These are phyloP conservation scores for Blastosporella zonata DNA, from an alignment of 1,284 basidiomycete genomes.

Conservation along the genomic window DNA sequence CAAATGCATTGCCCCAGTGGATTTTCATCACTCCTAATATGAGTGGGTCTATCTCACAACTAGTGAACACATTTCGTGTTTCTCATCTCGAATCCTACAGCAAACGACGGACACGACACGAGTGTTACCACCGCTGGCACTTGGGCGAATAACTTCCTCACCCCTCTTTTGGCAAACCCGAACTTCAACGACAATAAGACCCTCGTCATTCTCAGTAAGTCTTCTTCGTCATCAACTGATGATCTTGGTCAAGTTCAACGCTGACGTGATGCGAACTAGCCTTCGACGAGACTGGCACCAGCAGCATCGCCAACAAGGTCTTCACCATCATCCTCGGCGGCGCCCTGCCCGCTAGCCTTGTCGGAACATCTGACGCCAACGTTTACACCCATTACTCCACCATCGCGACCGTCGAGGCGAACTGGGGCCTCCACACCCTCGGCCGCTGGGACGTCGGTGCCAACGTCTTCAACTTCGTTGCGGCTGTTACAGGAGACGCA, in stretches of 20 bases:
- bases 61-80: too few species aligned
- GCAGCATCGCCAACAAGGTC: constrained; percentile 46
- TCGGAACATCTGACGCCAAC: constrained; percentile 46
- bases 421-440: constrained; percentile 61
- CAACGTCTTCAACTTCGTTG: constrained; percentile 27
- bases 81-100: constrained; percentile 6
- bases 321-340: constrained; percentile 51
- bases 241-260: constrained; percentile 21
- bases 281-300: constrained; percentile 51
- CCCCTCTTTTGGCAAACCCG: constrained; percentile 42
- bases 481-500: constrained; percentile 6
- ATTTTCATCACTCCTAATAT: constrained; percentile 63
- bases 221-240: neutral
- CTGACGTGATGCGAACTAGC: constrained; percentile 43
- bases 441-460: constrained; percentile 39
- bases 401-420: constrained; percentile 59
- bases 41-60: constrained; percentile 6
- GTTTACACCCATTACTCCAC: constrained; percentile 69
- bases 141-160: constrained; percentile 55
- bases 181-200: constrained; percentile 26
- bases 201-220: constrained; percentile 25
- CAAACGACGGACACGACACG: constrained; percentile 61
- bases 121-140: constrained; percentile 44
- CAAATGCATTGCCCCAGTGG: constrained; percentile 57
- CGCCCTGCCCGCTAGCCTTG: constrained; percentile 41